Conservation (phyloP, 768 basidiomycete genomes). For the Floccularia luteovirens region DNA sequence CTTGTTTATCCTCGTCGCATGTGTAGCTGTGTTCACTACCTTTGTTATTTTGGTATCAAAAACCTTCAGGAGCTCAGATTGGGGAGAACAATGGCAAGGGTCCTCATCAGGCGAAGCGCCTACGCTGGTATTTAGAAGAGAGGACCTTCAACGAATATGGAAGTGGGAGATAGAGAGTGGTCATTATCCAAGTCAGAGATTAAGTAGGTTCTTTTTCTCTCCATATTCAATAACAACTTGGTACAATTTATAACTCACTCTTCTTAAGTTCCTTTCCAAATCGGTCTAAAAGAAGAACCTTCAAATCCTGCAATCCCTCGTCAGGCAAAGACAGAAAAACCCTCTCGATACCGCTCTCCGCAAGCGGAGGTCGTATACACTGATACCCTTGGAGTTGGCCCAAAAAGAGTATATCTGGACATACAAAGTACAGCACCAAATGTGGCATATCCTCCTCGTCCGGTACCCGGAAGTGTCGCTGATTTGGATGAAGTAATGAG, state of each 20-base stretch:
- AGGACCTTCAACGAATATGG: slow-evolving; percentile 84
- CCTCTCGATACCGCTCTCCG: slow-evolving; percentile 41
- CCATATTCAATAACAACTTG: neutral
- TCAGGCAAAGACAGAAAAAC: slow-evolving; percentile 33
- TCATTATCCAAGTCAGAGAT: slow-evolving; percentile 72
- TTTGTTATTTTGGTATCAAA: slow-evolving; percentile 37
- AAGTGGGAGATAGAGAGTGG: slow-evolving; percentile 89
- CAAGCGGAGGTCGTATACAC: slow-evolving; percentile 31
- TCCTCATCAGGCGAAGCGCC: slow-evolving; percentile 35
- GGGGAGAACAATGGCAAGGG: slow-evolving; percentile 30
- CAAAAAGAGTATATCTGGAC: slow-evolving; percentile 70
- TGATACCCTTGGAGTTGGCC: slow-evolving; percentile 60
- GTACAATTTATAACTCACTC: neutral
- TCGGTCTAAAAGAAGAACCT: slow-evolving; percentile 48
- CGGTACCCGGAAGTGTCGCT: slow-evolving; percentile 72
- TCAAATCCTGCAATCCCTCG: slow-evolving; percentile 62
- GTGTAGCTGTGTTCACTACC: slow-evolving; percentile 42
- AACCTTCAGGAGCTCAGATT: slow-evolving; percentile 31
- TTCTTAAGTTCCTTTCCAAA: slow-evolving; percentile 52
- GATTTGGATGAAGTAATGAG: slow-evolving; percentile 86
- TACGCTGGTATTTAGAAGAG: slow-evolving; percentile 62
- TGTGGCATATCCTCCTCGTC: slow-evolving; percentile 79
- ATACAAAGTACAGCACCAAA: slow-evolving; percentile 49
- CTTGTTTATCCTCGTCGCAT: slow-evolving; percentile 42
- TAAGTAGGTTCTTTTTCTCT: slow-evolving; percentile 38